phyloP scores from a whole-genome alignment of 768 basidiomycete genomes.

The Nidularia pulvinata region DNA sequence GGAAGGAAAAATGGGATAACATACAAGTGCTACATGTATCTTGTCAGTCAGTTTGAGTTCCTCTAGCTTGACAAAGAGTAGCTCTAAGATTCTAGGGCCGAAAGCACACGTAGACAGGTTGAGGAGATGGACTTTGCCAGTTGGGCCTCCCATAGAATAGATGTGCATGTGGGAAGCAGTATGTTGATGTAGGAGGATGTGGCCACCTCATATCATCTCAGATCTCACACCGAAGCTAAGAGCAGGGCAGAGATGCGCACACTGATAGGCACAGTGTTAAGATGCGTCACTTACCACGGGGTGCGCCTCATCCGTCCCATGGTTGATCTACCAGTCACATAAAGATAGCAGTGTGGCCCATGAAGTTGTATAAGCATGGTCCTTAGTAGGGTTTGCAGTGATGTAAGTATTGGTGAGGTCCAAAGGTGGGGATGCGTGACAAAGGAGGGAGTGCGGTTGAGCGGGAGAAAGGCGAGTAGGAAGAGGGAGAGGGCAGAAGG shows the following conservation, averaged over 20 bases:
- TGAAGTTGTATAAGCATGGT: conserved; percentile 44
- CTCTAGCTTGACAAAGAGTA: conserved; percentile 42
- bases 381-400: conserved; percentile 27
- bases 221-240: conserved; percentile 21
- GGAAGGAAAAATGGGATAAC: conserved; percentile 5
- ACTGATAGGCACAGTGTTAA: conserved; percentile 50
- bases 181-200: conserved; percentile 14
- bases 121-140: conserved; percentile 44
- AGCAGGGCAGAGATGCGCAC: conserved; percentile 7
- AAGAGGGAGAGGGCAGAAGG: conserved; percentile 52
- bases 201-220: conserved; percentile 50
- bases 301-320: conserved; percentile 5
- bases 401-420: conserved; percentile 50
- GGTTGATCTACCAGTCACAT: conserved; percentile 40
- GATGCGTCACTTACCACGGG: conserved; percentile 27
- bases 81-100: conserved; percentile 37
- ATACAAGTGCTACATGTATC: conserved; percentile 44
- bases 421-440: conserved; percentile 24
- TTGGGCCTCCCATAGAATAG: conserved; percentile 52
- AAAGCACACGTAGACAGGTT: conserved; percentile 29
- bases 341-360: conserved; percentile 49
- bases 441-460: conserved; percentile 31
- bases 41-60: conserved; percentile 47
- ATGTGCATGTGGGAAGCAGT: conserved; percentile 43
- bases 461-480: conserved; percentile 46